Evolutionary conservation across 2,329 filamentous ascomycete species (phyloP).

Genomic region (Akanthomyces uredinophilus): DNA sequence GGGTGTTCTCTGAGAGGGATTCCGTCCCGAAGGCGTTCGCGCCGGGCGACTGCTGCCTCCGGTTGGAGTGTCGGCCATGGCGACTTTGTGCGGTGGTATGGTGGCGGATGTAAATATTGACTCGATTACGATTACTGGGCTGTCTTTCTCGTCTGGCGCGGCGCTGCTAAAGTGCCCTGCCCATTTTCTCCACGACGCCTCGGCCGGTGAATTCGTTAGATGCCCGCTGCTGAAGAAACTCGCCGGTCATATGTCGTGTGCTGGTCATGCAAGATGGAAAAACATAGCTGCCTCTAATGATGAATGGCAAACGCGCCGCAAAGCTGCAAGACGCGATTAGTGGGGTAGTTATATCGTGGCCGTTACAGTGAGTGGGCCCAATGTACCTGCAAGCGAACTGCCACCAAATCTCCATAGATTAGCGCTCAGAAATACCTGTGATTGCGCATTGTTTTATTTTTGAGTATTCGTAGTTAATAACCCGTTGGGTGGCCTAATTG

Average conservation of each 20-base stretch:
- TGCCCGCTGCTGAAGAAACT: too few species aligned
- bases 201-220: not conserved
- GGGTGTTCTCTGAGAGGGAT: conserved; percentile 31
- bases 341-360: too few species aligned
- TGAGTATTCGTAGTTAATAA: too few species aligned
- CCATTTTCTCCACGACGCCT: not conserved
- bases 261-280: not conserved
- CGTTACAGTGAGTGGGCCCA: too few species aligned
- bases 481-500: too few species aligned
- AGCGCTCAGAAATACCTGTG: too few species aligned
- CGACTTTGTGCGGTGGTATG: not conserved
- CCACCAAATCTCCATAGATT: too few species aligned
- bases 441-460: too few species aligned
- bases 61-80: conserved; percentile 15
- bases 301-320: not conserved
- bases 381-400: too few species aligned
- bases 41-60: not conserved
- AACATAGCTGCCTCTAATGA: not conserved
- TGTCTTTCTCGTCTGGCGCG: not conserved
- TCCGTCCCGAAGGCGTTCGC: conserved; percentile 22
- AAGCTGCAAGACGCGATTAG: not conserved
- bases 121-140: not conserved
- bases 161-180: not conserved
- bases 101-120: not conserved
- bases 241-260: not conserved